Conservation (phyloP, 495 filamentous ascomycete species). For the Cladorrhinum samala region DNA sequence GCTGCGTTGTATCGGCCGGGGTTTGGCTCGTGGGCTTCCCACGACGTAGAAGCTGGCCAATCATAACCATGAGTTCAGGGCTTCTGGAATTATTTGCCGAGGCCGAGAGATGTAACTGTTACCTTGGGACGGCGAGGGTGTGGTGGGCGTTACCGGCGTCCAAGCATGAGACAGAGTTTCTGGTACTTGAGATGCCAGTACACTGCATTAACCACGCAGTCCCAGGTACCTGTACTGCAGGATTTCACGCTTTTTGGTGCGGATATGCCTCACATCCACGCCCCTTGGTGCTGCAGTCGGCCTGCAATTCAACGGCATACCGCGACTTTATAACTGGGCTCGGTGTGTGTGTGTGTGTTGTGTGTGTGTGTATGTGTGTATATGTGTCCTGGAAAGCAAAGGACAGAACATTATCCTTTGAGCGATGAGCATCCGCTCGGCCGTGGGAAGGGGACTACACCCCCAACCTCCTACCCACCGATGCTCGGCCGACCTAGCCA, state of each 20-base stretch:
- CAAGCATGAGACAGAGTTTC: slow-evolving; percentile 18
- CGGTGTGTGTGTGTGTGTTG: no score
- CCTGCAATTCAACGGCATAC: slow-evolving; percentile 8
- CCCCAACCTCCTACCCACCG: neutral
- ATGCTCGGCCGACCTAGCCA: neutral
- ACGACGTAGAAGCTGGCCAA: slow-evolving; percentile 17
- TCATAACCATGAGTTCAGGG: slow-evolving; percentile 13
- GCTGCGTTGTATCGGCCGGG: slow-evolving; percentile 26
- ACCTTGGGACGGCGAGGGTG: slow-evolving; percentile 9
- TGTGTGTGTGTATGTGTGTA: no score
- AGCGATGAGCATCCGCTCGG: neutral
- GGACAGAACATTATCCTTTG: no score
- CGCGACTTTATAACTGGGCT: no score
- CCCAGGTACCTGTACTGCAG: neutral
- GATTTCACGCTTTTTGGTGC: slow-evolving; percentile 11
- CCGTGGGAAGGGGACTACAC: neutral
- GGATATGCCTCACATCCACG: slow-evolving; percentile 17
- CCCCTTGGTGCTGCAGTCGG: slow-evolving; percentile 9
- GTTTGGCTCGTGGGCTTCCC: slow-evolving; percentile 19
- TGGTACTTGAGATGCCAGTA: slow-evolving; percentile 3
- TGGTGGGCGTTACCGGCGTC: neutral
- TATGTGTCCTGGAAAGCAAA: no score
- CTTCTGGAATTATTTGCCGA: slow-evolving; percentile 32
- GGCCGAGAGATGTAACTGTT: slow-evolving; percentile 12
- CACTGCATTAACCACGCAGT: slow-evolving; percentile 20